These are phyloP conservation scores for Ogataea pignaliae DNA, from an alignment of 805 yeast species.

Conservation along the genomic window DNA sequence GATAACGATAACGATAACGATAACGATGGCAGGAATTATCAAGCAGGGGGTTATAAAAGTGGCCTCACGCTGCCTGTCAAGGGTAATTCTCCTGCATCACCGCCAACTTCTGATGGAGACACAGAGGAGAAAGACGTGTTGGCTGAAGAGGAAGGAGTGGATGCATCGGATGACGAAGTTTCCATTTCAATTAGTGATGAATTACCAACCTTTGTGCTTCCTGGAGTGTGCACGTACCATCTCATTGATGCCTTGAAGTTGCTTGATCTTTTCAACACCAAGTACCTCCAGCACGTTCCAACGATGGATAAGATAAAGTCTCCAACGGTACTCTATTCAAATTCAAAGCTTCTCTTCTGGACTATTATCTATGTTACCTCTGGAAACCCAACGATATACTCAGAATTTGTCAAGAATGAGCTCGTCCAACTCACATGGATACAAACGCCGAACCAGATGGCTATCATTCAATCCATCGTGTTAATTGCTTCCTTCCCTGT, in stretches of 20 bases:
- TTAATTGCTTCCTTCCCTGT: slow-evolving; percentile 25
- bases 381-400: slow-evolving; percentile 12
- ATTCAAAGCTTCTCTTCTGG: slow-evolving; percentile 30
- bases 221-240: background rate
- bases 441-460: slow-evolving; percentile 10
- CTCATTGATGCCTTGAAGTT: slow-evolving; percentile 2
- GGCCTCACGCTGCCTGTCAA: background rate
- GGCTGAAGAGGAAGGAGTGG: background rate
- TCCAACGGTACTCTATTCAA: slow-evolving; percentile 15
- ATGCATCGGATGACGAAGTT: background rate
- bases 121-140: background rate
- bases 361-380: slow-evolving; percentile 23
- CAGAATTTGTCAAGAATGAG: slow-evolving; percentile 13
- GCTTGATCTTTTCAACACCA: slow-evolving; percentile 17
- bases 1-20: background rate
- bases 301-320: slow-evolving; percentile 21
- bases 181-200: slow-evolving; percentile 1
- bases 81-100: slow-evolving; percentile 4
- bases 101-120: slow-evolving; percentile 12
- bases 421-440: slow-evolving; percentile 13
- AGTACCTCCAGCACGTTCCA: slow-evolving; percentile 20
- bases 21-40: background rate
- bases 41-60: background rate
- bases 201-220: background rate
- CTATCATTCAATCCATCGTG: slow-evolving; percentile 23